phyloP scores from a whole-genome alignment of 2,329 filamentous ascomycete genomes.

The Trichoderma pleuroti region DNA sequence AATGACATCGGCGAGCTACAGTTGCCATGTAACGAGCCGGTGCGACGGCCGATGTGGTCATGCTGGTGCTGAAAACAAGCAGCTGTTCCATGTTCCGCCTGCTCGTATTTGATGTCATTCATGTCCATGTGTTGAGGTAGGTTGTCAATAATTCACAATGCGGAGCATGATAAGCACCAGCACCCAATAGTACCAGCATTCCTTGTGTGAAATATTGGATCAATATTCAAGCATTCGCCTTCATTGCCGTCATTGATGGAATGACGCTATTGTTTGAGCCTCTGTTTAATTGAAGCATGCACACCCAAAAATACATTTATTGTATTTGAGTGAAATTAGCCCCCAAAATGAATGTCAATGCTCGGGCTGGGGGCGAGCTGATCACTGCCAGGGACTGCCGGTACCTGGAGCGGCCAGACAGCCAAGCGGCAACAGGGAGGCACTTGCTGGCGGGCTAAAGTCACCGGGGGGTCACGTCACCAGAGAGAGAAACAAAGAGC shows the following conservation, averaged over 20 bases:
- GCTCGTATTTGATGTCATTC: too few species aligned
- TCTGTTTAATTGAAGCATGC: background rate
- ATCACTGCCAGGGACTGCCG: background rate
- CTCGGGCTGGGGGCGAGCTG: background rate
- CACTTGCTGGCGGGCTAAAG: background rate
- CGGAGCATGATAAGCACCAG: background rate
- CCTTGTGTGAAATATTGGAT: background rate
- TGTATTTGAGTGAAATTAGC: background rate
- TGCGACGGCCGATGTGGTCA: background rate
- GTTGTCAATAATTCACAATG: background rate
- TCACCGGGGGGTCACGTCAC: background rate
- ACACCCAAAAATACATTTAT: conserved; percentile 5
- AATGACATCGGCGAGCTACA: conserved; percentile 5
- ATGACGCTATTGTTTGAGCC: background rate
- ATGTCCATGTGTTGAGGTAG: too few species aligned
- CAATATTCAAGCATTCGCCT: background rate
- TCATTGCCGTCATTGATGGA: background rate
- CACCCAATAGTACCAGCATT: background rate
- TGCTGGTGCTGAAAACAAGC: background rate
- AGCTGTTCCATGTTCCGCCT: background rate
- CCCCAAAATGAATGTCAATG: conserved; percentile 5
- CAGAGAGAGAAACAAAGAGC: background rate
- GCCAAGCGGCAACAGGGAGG: background rate
- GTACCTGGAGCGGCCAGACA: background rate
- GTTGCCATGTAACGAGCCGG: background rate